These are phyloP conservation scores for Xylaria sp. DNA, from an alignment of 2,329 filamentous ascomycete genomes.

Conservation along the genomic window DNA sequence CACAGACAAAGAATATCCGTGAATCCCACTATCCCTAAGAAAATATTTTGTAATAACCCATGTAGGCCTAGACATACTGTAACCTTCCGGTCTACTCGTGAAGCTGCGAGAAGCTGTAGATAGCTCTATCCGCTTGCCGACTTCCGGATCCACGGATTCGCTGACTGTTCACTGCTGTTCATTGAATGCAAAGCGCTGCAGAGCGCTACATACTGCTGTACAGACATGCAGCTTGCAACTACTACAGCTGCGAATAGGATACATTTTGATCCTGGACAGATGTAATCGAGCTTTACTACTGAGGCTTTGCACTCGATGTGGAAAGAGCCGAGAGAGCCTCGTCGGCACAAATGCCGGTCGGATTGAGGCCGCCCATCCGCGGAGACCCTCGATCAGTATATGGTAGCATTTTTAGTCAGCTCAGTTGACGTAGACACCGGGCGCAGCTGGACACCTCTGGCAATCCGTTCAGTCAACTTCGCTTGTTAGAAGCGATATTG, in stretches of 20 bases:
- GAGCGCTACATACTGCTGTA: conserved; percentile 1
- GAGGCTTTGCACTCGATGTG: neutral
- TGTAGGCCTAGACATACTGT: neutral
- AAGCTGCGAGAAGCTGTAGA: conserved; percentile 8
- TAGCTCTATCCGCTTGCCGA: conserved; percentile 22
- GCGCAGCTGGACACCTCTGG: conserved; percentile 18
- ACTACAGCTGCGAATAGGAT: conserved; percentile 2
- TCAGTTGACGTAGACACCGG: conserved; percentile 29
- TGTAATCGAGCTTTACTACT: neutral
- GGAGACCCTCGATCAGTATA: conserved; percentile 24
- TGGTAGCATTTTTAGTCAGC: neutral
- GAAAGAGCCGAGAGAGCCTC: neutral
- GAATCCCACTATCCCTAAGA: neutral
- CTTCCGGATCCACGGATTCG: conserved; percentile 17
- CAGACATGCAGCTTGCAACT: conserved; percentile 12
- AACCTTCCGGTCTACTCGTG: neutral
- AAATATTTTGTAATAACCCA: neutral
- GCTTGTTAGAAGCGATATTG: neutral
- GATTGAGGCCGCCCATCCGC: conserved; percentile 11
- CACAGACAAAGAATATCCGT: neutral
- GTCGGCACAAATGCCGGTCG: conserved; percentile 2
- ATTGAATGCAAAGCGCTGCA: neutral
- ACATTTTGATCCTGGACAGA: neutral
- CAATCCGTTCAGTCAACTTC: neutral
- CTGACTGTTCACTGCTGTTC: conserved; percentile 12